Conservation (phyloP, 306 rosid species). For the Pterocarpus macrocarpus region DNA sequence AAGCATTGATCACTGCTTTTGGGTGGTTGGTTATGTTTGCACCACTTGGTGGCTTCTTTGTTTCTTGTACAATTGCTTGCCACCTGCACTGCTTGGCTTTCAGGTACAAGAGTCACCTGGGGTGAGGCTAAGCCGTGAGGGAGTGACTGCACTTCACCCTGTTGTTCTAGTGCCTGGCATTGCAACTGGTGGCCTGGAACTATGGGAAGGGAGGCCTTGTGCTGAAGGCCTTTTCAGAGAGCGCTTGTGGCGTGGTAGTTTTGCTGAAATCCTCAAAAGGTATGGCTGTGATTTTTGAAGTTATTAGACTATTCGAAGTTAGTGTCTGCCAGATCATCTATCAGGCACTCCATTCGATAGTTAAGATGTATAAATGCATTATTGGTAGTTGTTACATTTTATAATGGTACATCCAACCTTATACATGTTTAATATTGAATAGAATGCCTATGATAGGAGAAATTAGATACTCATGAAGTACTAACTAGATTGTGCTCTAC, state of each 20-base stretch:
- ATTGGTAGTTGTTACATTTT: no score
- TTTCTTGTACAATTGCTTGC: slow-evolving; percentile 27
- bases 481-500: no score
- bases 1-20: slow-evolving; percentile 62
- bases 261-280: slow-evolving; percentile 76
- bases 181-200: slow-evolving; percentile 75
- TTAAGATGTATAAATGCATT: no score
- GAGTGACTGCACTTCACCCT: slow-evolving; percentile 68
- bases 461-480: no score
- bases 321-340: no score
- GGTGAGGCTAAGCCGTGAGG: slow-evolving; percentile 62
- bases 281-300: slow-evolving; percentile 6
- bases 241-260: slow-evolving; percentile 76
- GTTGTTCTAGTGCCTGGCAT: slow-evolving; percentile 83
- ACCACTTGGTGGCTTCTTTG: slow-evolving; percentile 78
- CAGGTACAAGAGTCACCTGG: slow-evolving; percentile 69
- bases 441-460: no score
- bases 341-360: no score
- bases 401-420: no score
- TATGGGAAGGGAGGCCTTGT: slow-evolving; percentile 89
- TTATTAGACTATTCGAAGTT: no score
- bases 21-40: slow-evolving; percentile 71
- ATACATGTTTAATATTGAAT: no score
- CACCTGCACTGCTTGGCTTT: slow-evolving; percentile 57
- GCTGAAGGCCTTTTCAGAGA: slow-evolving; percentile 70